Percentiles rank a stretch among this genome's conserved stretches.
These are phyloP conservation scores for Cicer pinnatifidum DNA, from an alignment of 306 rosid genomes.

Conservation along the genomic window DNA sequence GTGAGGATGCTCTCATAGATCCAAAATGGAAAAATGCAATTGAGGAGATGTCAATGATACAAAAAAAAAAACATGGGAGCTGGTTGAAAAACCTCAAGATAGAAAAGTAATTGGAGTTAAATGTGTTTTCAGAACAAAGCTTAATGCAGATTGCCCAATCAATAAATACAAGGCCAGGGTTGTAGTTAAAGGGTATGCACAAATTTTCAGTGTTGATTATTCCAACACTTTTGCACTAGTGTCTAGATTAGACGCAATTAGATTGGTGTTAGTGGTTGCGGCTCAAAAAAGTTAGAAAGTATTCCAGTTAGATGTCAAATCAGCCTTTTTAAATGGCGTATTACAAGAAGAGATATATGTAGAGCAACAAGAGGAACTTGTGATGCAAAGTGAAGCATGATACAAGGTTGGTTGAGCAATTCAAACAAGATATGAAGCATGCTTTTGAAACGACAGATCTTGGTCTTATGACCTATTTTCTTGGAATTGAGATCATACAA, in stretches of 20 bases:
- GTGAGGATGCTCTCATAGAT: neutral
- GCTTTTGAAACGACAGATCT: too few species aligned
- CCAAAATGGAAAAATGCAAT: neutral
- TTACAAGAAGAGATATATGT: neutral
- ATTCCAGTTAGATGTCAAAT: neutral
- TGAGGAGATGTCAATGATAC: neutral
- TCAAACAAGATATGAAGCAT: too few species aligned
- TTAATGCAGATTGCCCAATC: neutral
- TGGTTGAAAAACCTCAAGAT: neutral
- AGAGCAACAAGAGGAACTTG: neutral
- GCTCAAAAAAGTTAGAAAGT: neutral
- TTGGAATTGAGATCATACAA: too few species aligned
- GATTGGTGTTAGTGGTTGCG: neutral
- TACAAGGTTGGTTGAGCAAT: too few species aligned
- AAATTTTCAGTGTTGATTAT: neutral
- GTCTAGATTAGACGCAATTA: neutral
- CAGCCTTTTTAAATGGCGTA: neutral
- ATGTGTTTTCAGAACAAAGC: too few species aligned
- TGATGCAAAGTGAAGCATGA: neutral
- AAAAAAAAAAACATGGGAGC: conserved; percentile 9
- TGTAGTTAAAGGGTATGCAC: neutral
- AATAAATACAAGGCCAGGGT: neutral
- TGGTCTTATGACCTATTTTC: too few species aligned
- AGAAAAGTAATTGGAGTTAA: too few species aligned
- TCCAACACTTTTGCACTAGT: neutral